phyloP scores from a whole-genome alignment of 768 basidiomycete species.

The Suillus luteus region DNA sequence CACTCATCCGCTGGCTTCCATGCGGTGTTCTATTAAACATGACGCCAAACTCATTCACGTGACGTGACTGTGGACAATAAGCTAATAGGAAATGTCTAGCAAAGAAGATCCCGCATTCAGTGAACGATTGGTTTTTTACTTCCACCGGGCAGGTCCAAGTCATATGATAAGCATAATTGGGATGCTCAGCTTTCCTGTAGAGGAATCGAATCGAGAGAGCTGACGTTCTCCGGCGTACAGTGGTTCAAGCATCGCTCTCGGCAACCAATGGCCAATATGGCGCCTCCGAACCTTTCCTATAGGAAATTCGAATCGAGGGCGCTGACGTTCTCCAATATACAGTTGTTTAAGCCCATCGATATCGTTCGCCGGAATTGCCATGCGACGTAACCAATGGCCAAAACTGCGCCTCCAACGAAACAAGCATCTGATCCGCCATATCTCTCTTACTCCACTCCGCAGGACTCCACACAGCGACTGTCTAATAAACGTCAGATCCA shows the following conservation, averaged over 20 bases:
- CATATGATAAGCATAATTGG: neutral
- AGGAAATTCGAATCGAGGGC: neutral
- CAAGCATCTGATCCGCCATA: neutral
- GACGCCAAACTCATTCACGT: neutral
- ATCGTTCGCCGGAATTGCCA: neutral
- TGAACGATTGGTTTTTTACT: neutral
- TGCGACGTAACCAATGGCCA: neutral
- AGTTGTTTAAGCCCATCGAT: too few relatives aligned
- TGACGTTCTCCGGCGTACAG: neutral
- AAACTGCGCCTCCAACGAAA: neutral
- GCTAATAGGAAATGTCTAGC: neutral
- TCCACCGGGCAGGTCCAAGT: neutral
- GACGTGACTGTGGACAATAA: neutral
- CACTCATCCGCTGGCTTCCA: neutral
- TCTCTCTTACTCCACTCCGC: neutral
- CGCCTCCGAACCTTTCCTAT: neutral
- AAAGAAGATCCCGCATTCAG: neutral
- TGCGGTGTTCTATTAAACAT: neutral
- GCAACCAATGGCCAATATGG: neutral
- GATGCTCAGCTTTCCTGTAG: constrained; percentile 2
- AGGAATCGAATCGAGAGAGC: neutral
- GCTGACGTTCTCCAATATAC: neutral
- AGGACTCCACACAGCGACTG: neutral
- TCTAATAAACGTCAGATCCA: neutral
- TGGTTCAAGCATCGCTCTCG: neutral